Evolutionary conservation across 1,284 basidiomycete species (phyloP).

Genomic region (Trametes sp.): DNA sequence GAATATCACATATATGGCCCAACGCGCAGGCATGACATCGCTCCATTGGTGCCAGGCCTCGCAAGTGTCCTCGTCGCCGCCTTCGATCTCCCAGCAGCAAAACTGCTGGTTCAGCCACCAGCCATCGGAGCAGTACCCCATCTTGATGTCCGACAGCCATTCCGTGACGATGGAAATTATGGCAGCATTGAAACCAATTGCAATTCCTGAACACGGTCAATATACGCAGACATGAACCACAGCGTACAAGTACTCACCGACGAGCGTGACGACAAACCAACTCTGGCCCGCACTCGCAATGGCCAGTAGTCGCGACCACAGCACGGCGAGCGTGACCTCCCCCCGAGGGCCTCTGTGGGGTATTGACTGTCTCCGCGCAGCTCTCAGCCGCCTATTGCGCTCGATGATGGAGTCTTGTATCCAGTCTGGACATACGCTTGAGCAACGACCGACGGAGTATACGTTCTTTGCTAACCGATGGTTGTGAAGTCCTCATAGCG

Average conservation of each 20-base stretch:
- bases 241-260: slow-evolving; percentile 64
- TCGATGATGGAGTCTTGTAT: slow-evolving; percentile 94
- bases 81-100: slow-evolving; percentile 96
- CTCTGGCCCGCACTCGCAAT: slow-evolving; percentile 60
- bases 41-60: slow-evolving; percentile 96
- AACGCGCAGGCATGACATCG: slow-evolving; percentile 74
- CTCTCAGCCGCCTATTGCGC: slow-evolving; percentile 75
- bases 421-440: slow-evolving; percentile 74
- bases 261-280: slow-evolving; percentile 84
- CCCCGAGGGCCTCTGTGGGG: slow-evolving; percentile 60
- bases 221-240: neutral
- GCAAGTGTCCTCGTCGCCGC: slow-evolving; percentile 83
- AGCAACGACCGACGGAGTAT: neutral
- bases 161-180: slow-evolving; percentile 96
- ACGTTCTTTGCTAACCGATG: slow-evolving; percentile 57
- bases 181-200: slow-evolving; percentile 94
- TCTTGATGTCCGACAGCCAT: slow-evolving; percentile 98
- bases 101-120: slow-evolving; percentile 99
- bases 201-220: slow-evolving; percentile 66
- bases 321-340: slow-evolving; percentile 59
- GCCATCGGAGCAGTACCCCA: slow-evolving; percentile 95
- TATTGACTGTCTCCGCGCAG: slow-evolving; percentile 55
- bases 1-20: slow-evolving; percentile 88
- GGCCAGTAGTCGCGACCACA: slow-evolving; percentile 70
- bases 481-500: slow-evolving; percentile 89